These are phyloP conservation scores for Penicillium fuscoglaucum DNA, from an alignment of 2,329 filamentous ascomycete species.

Conservation along the genomic window DNA sequence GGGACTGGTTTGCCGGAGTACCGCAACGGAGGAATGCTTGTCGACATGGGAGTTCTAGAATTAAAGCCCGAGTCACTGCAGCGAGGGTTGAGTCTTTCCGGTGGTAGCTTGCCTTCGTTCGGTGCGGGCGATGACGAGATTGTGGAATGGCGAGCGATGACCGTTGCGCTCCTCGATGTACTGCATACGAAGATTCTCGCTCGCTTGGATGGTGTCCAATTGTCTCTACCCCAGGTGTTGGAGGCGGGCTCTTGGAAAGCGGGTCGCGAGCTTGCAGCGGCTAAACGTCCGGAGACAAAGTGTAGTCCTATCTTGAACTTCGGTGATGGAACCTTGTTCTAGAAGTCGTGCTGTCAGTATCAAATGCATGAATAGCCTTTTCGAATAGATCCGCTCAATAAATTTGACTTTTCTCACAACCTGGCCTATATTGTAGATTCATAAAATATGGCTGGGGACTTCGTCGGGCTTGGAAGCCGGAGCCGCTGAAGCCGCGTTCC, in stretches of 20 bases:
- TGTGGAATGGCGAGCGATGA: conserved; percentile 66
- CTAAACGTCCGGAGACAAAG: conserved; percentile 34
- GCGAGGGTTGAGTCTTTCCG: conserved; percentile 50
- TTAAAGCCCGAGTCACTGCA: conserved; percentile 51
- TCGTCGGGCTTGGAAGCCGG: not conserved
- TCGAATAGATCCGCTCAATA: not conserved
- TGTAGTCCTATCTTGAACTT: conserved; percentile 43
- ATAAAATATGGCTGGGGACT: no score
- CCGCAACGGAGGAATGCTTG: conserved; percentile 68
- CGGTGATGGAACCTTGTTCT: conserved; percentile 45
- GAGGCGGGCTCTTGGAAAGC: conserved; percentile 58
- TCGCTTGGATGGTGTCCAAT: conserved; percentile 37
- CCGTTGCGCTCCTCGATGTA: conserved; percentile 60
- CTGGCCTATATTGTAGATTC: no score
- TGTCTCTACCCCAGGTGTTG: conserved; percentile 54
- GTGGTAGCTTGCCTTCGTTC: conserved; percentile 48
- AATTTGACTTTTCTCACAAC: no score
- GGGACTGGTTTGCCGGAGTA: conserved; percentile 71
- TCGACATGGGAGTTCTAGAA: conserved; percentile 58
- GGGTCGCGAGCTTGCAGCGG: conserved; percentile 40
- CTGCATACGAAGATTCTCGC: conserved; percentile 54
- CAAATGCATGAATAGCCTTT: not conserved
- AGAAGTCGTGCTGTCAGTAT: not conserved
- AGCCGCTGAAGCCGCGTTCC: no score
- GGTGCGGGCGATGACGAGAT: conserved; percentile 61